Evolutionary conservation across 805 yeast species (phyloP).

Genomic region (Kluyveromyces siamensis): DNA sequence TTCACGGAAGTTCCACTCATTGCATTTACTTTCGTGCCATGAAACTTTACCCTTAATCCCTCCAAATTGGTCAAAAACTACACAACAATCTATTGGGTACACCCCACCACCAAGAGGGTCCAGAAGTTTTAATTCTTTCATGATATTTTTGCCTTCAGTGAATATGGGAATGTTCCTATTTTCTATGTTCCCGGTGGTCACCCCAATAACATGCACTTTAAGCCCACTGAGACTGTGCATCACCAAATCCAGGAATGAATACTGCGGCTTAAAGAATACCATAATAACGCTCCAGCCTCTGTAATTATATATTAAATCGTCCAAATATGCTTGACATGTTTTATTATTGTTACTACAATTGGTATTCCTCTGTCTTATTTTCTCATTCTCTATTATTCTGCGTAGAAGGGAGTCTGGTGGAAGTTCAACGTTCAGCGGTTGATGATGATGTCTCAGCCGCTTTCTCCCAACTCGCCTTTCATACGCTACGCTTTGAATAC

Average conservation of each 20-base stretch:
- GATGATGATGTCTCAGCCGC: too few species aligned
- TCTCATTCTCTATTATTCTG: too few species aligned
- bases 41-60: neutral
- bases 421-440: too few species aligned
- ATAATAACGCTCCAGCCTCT: neutral
- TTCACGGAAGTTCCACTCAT: neutral
- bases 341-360: too few species aligned
- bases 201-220: neutral
- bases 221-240: neutral
- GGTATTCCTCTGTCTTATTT: too few species aligned
- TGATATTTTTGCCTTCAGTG: neutral
- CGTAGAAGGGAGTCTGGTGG: too few species aligned
- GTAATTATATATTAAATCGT: neutral
- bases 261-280: conserved; percentile 1
- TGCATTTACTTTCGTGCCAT: neutral
- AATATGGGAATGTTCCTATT: neutral
- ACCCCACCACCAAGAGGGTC: conserved; percentile 1
- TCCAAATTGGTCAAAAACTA: neutral
- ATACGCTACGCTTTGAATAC: too few species aligned
- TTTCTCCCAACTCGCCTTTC: too few species aligned
- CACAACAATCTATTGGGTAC: neutral
- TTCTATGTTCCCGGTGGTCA: neutral
- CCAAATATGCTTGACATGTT: too few species aligned
- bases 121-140: neutral
- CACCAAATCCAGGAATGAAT: neutral